Base-by-base conservation (phyloP, 2,329 filamentous ascomycete genomes). In the Diaporthe humulicola region DNA sequence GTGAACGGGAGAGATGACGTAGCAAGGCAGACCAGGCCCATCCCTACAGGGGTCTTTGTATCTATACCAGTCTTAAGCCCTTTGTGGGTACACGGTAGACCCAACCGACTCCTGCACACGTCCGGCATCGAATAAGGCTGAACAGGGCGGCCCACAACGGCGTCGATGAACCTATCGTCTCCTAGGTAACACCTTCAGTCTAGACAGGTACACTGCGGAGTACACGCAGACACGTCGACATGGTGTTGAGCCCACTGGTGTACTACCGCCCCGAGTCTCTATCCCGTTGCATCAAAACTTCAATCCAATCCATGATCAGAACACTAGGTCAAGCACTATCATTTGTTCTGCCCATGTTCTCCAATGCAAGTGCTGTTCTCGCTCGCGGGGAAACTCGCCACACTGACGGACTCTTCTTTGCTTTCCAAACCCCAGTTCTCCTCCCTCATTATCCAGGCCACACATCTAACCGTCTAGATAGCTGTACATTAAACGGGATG, bases 1-100 rank as follows among this genome's bases (percentile, higher is more conserved):
- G 73, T 74, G 73, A 74, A 74, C 36, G 30, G 14, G n/a, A 6
- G 50, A 45, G 45, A 73, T 73, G 71, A 73, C 71, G 71, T 73
- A 73, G 64, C 42, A n/a, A 48, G 28, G 28, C 40, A 57, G 54
- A 70, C 15, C 67, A 70, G 52, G 54, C 69, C 38, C 40, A 71
- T 50, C 69, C 57, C 64, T 54, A 54, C 64, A 69, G 48, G 64
- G 64, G 14, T 22, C 8, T 9, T 15, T 45, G 60, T 60, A 25
- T 40, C 15, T 28, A 30, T 60, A 60, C 19, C 5, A 33, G 40
- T 15, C 40, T 50, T 33, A 33, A 17, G 15, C 14, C 30, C 36
- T 36, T 17, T 48, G 40, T 45, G 40, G 38, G 60, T 48, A 48
- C 42, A 28, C 38, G 58, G 38, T 30, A 45, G 38, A 45, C 14